Conservation (phyloP, 2,329 filamentous ascomycete genomes). For the Coniochaeta sp. region DNA sequence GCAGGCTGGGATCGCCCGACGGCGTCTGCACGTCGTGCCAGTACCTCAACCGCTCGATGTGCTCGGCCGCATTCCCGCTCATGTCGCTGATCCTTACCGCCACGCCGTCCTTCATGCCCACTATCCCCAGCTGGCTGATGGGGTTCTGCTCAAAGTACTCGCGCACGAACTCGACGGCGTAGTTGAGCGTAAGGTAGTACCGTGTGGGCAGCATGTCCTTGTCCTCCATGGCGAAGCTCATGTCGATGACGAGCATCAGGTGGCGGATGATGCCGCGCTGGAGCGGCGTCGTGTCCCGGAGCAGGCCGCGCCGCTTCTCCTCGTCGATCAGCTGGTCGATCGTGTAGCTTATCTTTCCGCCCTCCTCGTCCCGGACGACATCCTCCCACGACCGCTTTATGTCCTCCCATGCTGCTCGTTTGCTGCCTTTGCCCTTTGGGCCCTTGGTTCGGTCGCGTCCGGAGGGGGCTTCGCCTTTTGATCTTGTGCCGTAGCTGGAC, state of each 20-base stretch:
- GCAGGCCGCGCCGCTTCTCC: constrained; percentile 70
- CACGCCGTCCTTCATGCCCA: constrained; percentile 90
- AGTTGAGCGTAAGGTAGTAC: constrained; percentile 74
- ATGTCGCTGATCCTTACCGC: constrained; percentile 82
- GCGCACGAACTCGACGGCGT: constrained; percentile 78
- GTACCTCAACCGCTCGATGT: constrained; percentile 67
- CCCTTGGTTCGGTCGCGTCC: constrained; percentile 13
- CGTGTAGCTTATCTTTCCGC: constrained; percentile 50
- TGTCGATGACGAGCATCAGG: constrained; percentile 81
- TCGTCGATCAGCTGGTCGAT: constrained; percentile 73
- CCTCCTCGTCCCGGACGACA: constrained; percentile 72
- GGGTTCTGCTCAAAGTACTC: constrained; percentile 99
- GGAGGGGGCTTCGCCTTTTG: constrained; percentile 12
- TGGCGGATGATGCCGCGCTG: constrained; percentile 98
- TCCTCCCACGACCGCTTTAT: constrained; percentile 65
- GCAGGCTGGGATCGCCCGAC: constrained; percentile 71
- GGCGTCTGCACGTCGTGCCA: constrained; percentile 60
- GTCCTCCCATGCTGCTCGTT: constrained; percentile 57
- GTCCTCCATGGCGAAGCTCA: constrained; percentile 89
- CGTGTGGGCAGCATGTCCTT: constrained; percentile 90
- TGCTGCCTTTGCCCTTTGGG: constrained; percentile 16
- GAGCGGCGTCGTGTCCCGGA: constrained; percentile 89
- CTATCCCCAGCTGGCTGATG: constrained; percentile 87
- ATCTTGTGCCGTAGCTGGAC: constrained; percentile 20
- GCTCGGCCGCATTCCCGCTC: constrained; percentile 84